Base-by-base conservation (phyloP, 805 yeast species). In the Wickerhamomyces hampshirensis region DNA sequence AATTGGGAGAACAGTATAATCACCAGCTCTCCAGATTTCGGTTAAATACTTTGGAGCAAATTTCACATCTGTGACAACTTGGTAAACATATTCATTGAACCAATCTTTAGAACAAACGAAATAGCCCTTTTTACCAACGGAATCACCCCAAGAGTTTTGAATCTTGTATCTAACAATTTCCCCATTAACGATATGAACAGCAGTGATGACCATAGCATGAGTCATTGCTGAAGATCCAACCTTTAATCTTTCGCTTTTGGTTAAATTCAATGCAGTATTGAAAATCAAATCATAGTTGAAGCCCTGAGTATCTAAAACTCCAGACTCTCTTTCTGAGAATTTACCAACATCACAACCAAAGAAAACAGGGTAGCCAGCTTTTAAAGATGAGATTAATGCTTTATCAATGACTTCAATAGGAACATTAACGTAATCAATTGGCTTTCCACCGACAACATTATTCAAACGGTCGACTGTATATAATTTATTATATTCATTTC, bases 341-440 rank as follows among this genome's bases (percentile, higher is more conserved):
- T 80, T 79, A 11, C 88, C 89, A 17, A 86, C 84, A 57, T 85
- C 91, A 14, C 86, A 78, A n/a, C 94, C 94, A 54, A 85, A 85
- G 67, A 85, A 85, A 5, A 85, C 84, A 0, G 93, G 80, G 62
- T 79, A 80, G 58, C 83, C 77, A 45, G 68, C 70, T 60, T 79
- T 73, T 50, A 85, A 69, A 60, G 84, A 73, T 47, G 73, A 68
- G 28, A 84, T 73, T 17, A 84, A 83, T 21, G 77, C 70, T 28
- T 66, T 51, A 33, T 84, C 73, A 41, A 85, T 63, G 13, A 63
- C 66, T 15, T 69, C 68, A 39, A 78, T 67, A 30, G 75, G 77
- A 30, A 75, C 70, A 56, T 85, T 85, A 46, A 85, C 71, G 52
- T 85, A 85, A 31, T 72, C 68, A 30, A 84, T 84, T 28, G 75